Evolutionary conservation across 768 basidiomycete species (phyloP).

Genomic region (Phanerochaete carnosa): DNA sequence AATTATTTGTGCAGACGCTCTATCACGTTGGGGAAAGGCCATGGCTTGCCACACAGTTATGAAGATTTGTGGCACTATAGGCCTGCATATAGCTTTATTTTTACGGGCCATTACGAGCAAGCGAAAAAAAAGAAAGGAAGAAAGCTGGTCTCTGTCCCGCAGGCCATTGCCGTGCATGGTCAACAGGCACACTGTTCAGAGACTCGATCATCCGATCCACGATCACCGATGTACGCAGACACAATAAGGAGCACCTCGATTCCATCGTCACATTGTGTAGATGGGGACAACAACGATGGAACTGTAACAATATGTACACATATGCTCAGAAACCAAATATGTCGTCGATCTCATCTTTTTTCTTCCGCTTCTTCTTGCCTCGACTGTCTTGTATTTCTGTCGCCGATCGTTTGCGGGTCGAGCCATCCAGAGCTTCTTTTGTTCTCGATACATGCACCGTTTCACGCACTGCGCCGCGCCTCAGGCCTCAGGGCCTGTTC

Average conservation of each 20-base stretch:
- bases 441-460: not conserved
- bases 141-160: too few species aligned
- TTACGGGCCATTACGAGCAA: too few species aligned
- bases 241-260: too few species aligned
- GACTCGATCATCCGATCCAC: not conserved
- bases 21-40: too few species aligned
- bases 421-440: not conserved
- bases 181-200: not conserved
- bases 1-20: too few species aligned
- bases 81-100: too few species aligned
- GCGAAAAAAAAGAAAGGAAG: too few species aligned
- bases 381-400: slow-evolving; percentile 18
- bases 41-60: too few species aligned
- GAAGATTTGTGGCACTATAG: too few species aligned
- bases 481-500: not conserved
- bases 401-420: not conserved
- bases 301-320: not conserved
- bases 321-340: slow-evolving; percentile 48
- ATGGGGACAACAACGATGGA: not conserved
- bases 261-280: too few species aligned
- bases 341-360: slow-evolving; percentile 63
- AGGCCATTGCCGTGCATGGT: too few species aligned
- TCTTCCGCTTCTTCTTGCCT: slow-evolving; percentile 36
- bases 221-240: not conserved
- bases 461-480: not conserved